Evolutionary conservation across 139 green algal genomes (phyloP).

Genomic region (Ettlia oleoabundans): DNA sequence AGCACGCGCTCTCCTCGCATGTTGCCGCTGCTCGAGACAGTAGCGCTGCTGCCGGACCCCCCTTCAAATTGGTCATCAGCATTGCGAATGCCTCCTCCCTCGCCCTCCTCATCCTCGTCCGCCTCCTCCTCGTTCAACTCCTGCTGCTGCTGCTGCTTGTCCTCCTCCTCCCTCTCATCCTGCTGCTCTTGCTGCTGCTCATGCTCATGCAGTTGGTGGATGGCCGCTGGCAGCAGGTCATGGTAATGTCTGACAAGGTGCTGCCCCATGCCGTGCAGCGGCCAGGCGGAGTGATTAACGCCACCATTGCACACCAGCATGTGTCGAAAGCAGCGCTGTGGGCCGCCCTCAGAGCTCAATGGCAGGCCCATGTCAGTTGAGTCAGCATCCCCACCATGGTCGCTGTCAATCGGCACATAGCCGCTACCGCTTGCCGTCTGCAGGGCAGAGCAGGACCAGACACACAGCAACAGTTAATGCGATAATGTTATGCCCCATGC

Average conservation of each 20-base stretch:
- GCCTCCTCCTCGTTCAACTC: not conserved
- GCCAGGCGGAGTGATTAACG: not conserved
- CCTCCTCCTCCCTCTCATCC: not conserved
- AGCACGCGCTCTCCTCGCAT: not conserved
- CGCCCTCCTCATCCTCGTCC: not conserved
- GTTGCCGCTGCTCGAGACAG: not conserved
- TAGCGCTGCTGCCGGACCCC: too few relatives aligned
- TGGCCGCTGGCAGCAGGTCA: too few relatives aligned
- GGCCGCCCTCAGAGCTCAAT: not conserved
- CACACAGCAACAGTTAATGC: too few relatives aligned
- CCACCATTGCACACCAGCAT: constrained; percentile 5
- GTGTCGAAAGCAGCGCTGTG: not conserved
- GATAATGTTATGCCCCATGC: too few relatives aligned
- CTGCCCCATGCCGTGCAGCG: not conserved
- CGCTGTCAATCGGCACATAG: not conserved
- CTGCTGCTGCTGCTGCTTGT: not conserved
- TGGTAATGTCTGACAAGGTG: not conserved
- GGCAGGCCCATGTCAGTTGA: not conserved
- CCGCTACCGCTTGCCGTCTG: not conserved
- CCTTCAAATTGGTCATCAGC: too few relatives aligned
- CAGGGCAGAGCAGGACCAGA: too few relatives aligned
- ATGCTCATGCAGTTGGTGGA: not conserved
- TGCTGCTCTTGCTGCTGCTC: not conserved
- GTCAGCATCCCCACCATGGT: not conserved
- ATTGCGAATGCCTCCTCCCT: too few relatives aligned